Evolutionary conservation across 2,329 filamentous ascomycete species (phyloP), one percentile per base, ranked within the genome.

Genomic region (Epichloe bromicola): DNA sequence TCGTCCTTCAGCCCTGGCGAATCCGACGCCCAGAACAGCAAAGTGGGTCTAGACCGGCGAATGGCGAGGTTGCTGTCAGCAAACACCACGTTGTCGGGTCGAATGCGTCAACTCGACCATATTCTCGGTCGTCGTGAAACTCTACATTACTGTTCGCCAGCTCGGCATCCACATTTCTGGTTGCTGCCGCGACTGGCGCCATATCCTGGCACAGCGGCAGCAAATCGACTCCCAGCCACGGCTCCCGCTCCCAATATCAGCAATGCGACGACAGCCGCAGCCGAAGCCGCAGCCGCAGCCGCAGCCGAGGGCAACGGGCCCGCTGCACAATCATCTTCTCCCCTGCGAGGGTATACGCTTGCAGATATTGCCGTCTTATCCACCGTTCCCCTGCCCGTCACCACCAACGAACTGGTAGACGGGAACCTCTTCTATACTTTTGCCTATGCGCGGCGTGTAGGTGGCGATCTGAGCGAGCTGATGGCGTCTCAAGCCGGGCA

Each of bases 11-110:
- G 66, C 51, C 65, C 64, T 4, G 64, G 64, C 51, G 62, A 66
- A 44, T 59, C 60, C 20, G 66, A 68, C 49, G 66, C 66, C 30
- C 61, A 64, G 40, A 66, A 64, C 56, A 66, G 65, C 51, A 59
- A 59, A 52, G 57, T 64, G 48, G 64, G 62, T 36, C 63, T 68
- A 14, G 59, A 62, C 17, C 63, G 64, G 36, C 63, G 66, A 30
- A 64, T 66, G 45, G 56, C 56, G 2, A 57, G 66, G 45, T 54
- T 68, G 3, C 58, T 68, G 46, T 63, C 64, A 17, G 66, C 65
- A 55, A 68, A 68, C 55, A 54, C 61, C 36, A 57, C 38, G 37
- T 60, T 68, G 20, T 55, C 66, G n/a, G 49, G 54, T 6, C 60
- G 66, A 30, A 60, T 68, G 57, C 63, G 63, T 39, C 57, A 55